phyloP scores from a whole-genome alignment of 139 green algal genomes.

The Edaphochlamys debaryana region DNA sequence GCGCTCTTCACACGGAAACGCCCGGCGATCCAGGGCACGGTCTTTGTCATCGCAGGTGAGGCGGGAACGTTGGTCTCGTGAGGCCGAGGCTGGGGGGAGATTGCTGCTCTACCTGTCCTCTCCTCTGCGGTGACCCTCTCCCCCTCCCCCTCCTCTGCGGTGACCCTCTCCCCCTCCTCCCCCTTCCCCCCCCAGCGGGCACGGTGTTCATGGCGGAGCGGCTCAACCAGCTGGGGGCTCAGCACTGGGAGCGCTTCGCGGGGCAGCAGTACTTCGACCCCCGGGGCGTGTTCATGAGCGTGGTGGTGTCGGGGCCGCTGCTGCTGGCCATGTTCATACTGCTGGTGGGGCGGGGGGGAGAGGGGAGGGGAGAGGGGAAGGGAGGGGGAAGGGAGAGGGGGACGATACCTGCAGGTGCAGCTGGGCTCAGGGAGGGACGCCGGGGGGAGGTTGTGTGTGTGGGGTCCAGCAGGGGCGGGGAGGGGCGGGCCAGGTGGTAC shows the following conservation, averaged over 20 bases:
- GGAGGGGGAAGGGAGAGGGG: too few species aligned
- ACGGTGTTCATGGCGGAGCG: constrained; percentile 54
- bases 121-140: constrained; percentile 36
- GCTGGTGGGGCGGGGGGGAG: too few species aligned
- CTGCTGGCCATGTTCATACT: constrained; percentile 63
- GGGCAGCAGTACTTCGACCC: constrained; percentile 67
- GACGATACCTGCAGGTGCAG: too few species aligned
- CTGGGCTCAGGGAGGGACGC: too few species aligned
- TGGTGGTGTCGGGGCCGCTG: constrained; percentile 59
- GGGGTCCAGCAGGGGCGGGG: too few species aligned
- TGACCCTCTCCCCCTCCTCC: neutral
- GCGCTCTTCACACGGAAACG: constrained; percentile 29
- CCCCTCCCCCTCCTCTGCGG: neutral
- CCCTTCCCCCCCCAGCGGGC: constrained; percentile 5
- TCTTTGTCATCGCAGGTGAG: constrained; percentile 45
- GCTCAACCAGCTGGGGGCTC: constrained; percentile 53
- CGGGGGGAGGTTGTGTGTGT: too few species aligned
- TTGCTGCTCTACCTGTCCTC: neutral
- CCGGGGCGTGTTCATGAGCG: constrained; percentile 59
- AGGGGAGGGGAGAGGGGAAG: too few species aligned
- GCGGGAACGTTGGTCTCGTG: neutral
- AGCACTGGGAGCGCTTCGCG: constrained; percentile 61
- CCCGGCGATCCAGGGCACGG: neutral
- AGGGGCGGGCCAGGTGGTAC: too few species aligned
- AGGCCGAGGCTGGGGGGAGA: neutral